A percentile compares a stretch with the other conserved stretches of the same genome.
phyloP scores from a whole-genome alignment of 495 filamentous ascomycete species.

The Penicillium coffeae region DNA sequence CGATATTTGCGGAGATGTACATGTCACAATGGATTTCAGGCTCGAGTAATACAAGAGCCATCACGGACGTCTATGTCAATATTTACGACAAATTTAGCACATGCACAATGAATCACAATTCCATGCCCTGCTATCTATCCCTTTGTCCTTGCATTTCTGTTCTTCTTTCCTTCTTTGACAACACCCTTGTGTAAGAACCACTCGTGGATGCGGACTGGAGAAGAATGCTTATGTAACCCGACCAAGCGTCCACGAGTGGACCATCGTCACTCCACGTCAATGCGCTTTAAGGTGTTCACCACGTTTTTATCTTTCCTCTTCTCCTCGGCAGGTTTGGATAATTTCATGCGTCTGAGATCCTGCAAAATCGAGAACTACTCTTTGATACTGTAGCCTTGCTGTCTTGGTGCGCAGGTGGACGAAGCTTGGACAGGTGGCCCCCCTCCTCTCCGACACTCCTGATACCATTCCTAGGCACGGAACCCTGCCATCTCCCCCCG shows the following conservation, averaged over 20 bases:
- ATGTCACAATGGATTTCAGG: too few species aligned
- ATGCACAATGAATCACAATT: too few species aligned
- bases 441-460: slow-evolving; percentile 16
- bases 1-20: neutral
- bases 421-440: neutral
- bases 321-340: neutral
- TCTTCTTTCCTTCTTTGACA: too few species aligned
- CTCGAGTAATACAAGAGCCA: too few species aligned
- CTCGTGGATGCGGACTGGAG: too few species aligned
- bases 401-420: neutral
- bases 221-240: slow-evolving; percentile 19
- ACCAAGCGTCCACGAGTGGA: slow-evolving; percentile 6
- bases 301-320: slow-evolving; percentile 14
- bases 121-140: too few species aligned
- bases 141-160: too few species aligned
- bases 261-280: slow-evolving; percentile 27
- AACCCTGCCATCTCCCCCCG: slow-evolving; percentile 5
- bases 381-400: neutral
- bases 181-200: too few species aligned
- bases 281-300: slow-evolving; percentile 8
- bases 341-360: neutral
- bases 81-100: too few species aligned
- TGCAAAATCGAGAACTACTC: neutral
- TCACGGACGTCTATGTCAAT: too few species aligned
- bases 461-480: slow-evolving; percentile 17